Percentiles rank a stretch among this genome's conserved stretches.
These are phyloP conservation scores for Naematelia aurantialba DNA, from an alignment of 768 basidiomycete species.

Conservation along the genomic window DNA sequence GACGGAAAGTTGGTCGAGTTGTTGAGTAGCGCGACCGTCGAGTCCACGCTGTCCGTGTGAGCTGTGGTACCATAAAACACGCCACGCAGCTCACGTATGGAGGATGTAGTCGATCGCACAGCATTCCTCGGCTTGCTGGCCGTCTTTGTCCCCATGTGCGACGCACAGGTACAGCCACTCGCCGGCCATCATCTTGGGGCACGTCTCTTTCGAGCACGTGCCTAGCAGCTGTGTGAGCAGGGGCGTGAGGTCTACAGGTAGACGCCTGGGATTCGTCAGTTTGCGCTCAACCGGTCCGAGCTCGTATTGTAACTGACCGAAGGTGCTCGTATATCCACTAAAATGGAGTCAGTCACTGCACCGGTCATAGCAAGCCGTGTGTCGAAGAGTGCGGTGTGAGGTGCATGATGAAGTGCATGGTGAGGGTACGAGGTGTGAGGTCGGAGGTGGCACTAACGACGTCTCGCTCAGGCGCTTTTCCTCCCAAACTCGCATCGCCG, in stretches of 20 bases:
- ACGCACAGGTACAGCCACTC: conserved; percentile 97
- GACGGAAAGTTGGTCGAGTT: conserved; percentile 89
- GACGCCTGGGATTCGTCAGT: conserved; percentile 35
- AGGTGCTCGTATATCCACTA: conserved; percentile 52
- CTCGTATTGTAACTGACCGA: conserved; percentile 27
- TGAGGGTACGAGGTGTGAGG: conserved; percentile 62
- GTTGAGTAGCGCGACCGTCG: conserved; percentile 84
- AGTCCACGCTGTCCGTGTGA: conserved; percentile 81
- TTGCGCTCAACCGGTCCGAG: no score
- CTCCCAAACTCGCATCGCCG: conserved; percentile 44
- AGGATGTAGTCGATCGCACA: conserved; percentile 86
- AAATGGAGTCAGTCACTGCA: conserved; percentile 56
- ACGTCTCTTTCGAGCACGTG: conserved; percentile 70
- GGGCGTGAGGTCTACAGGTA: conserved; percentile 49
- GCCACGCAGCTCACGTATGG: conserved; percentile 50
- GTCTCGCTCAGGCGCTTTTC: conserved; percentile 46
- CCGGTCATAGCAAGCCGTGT: no score
- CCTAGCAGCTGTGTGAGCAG: conserved; percentile 42
- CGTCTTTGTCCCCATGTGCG: conserved; percentile 60
- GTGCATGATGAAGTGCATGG: no score
- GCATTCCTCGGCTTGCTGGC: conserved; percentile 61
- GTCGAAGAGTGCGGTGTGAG: no score
- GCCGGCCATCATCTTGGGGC: conserved; percentile 98
- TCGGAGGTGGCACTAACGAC: conserved; percentile 53
- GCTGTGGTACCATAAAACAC: no score